Conservation (phyloP, 768 basidiomycete species). For the Auricularia cornea region DNA sequence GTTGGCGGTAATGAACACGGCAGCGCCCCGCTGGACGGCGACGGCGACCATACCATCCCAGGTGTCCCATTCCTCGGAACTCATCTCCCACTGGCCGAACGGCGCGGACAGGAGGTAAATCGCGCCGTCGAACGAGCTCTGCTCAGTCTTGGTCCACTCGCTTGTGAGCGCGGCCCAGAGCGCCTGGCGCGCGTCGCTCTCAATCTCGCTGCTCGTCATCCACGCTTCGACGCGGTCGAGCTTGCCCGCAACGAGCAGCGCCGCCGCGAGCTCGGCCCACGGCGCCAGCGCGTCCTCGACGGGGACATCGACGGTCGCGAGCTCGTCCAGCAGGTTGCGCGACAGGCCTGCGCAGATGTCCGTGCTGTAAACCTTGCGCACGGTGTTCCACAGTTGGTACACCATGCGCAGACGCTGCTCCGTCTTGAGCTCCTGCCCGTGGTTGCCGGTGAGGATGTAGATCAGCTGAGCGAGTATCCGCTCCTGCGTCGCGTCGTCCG, state of each 20-base stretch:
- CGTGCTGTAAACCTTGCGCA: conserved; percentile 29
- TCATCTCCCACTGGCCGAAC: not conserved
- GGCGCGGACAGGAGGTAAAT: not conserved
- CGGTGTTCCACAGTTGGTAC: conserved; percentile 48
- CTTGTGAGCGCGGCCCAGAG: not conserved
- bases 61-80: not conserved
- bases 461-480: conserved; percentile 16
- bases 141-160: not conserved
- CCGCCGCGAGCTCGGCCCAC: not conserved
- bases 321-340: not conserved
- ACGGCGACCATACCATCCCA: not conserved
- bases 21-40: not conserved
- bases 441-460: not conserved
- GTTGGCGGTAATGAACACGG: not conserved
- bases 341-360: not conserved
- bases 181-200: not conserved
- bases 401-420: conserved; percentile 36
- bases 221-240: not conserved
- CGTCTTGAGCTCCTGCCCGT: not conserved
- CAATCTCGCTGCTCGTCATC: not conserved
- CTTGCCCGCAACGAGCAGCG: not conserved
- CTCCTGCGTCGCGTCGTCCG: conserved; percentile 9
- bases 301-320: not conserved
- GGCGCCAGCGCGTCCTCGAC: not conserved
- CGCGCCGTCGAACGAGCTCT: not conserved